Evolutionary conservation across 164 flowering plant species (phyloP), one percentile per base, ranked within the genome.

Genomic region (Liquidambar formosana): DNA sequence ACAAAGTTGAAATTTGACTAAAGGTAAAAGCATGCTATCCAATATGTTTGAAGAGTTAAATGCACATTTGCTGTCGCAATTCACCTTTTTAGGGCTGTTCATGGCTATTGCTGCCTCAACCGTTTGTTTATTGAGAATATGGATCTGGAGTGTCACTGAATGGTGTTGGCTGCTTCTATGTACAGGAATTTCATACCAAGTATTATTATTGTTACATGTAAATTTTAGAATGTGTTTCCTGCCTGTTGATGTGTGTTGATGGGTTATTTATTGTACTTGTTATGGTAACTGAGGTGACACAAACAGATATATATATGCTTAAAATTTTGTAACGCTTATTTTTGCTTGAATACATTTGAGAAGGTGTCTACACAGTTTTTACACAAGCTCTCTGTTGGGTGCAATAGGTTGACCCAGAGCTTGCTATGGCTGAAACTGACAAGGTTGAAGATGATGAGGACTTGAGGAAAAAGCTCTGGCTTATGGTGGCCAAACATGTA

Each of bases 341-440:
- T 23, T 22, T 23, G 22, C 12, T 25, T 13, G 28, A 59, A 8
- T 60, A 16, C 63, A 27, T 33, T 33, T 53, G 44, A 27, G 52
- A 26, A 18, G 51, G 57, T 21, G 9, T 22, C 33, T 4, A 15
- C 26, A 53, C 27, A 21, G 10, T 71, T 43, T 11, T 38, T 41
- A 4, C 15, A 47, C 46, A 25, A 44, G 27, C 1, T 74, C 47
- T 45, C 52, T 46, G 33, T 60, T 66, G 73, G 67, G 18, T 78
- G 62, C 45, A 51, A 43, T 79, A 96, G 99, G 95, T 96, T 71
- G 99, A 96, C 66, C 86, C 93, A 27, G 99, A 93, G 79, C 98
- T 96, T 77, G 99, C 99, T 43, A 96, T 86, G 99, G 99, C 99
- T 70, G 99, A 96, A 82, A 98, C 99, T 64, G 99, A 96, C 78